These are phyloP conservation scores for Carex littledalei DNA, from an alignment of 176 grass and related monocot genomes.

Conservation along the genomic window DNA sequence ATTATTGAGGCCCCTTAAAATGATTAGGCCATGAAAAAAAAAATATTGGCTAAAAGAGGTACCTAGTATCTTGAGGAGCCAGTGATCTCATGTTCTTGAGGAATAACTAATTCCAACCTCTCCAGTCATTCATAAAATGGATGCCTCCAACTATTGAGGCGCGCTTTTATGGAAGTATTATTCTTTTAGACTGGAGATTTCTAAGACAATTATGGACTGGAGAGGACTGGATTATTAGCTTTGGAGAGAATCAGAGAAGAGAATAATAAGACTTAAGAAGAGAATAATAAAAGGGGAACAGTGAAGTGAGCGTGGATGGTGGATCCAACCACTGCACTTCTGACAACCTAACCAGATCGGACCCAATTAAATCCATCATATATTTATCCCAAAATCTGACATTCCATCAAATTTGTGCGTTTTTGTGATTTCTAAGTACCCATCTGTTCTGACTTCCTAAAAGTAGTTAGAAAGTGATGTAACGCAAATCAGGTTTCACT, in stretches of 20 bases:
- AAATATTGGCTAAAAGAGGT: background rate
- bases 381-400: background rate
- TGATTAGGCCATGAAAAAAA: constrained; percentile 17
- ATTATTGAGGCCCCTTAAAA: constrained; percentile 21
- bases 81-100: background rate
- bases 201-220: background rate
- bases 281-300: constrained; percentile 1
- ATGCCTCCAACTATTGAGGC: background rate
- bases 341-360: constrained; percentile 21
- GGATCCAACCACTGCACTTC: constrained; percentile 32
- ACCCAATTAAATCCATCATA: background rate
- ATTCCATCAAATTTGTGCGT: constrained; percentile 20
- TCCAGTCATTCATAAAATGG: background rate
- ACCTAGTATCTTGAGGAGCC: constrained; percentile 18
- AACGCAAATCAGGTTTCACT: background rate
- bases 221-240: background rate
- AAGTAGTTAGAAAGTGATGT: constrained; percentile 22
- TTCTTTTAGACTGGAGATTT: background rate
- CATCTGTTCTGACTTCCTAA: constrained; percentile 12
- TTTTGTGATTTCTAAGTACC: constrained; percentile 5
- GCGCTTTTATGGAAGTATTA: background rate
- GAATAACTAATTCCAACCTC: background rate
- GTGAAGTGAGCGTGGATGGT: constrained; percentile 29
- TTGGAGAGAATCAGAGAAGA: background rate
- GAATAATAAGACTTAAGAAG: background rate